Conservation (phyloP, 352 stramenopile genomes). For the Aphanomyces cochlioides region DNA sequence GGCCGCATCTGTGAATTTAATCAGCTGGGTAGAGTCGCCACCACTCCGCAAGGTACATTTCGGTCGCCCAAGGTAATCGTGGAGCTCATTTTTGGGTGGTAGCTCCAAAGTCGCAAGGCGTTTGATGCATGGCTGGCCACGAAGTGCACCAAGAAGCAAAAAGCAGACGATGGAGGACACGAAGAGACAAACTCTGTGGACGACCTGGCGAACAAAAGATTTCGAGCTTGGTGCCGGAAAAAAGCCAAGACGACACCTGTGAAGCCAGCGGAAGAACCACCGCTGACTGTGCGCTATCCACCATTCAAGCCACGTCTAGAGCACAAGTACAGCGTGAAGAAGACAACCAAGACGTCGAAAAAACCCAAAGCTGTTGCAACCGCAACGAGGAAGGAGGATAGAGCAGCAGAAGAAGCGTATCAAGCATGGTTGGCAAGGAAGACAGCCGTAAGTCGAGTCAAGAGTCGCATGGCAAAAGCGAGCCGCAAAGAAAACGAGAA, state of each 20-base stretch:
- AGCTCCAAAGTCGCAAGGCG: neutral
- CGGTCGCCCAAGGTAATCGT: neutral
- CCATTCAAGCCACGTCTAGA: constrained; percentile 2
- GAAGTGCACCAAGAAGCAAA: neutral
- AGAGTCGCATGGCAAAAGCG: neutral
- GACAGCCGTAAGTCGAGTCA: neutral
- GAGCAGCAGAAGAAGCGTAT: neutral
- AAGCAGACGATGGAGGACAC: neutral
- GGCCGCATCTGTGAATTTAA: no score
- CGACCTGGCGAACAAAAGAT: neutral
- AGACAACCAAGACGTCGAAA: neutral
- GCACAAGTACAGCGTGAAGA: neutral
- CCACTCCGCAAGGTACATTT: no score
- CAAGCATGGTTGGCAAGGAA: neutral
- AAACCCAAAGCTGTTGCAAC: neutral
- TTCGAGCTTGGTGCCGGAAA: neutral
- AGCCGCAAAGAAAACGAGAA: neutral
- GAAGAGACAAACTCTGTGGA: neutral
- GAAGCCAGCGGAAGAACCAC: neutral
- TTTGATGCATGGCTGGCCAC: neutral
- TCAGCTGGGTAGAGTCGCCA: no score
- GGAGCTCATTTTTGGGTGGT: neutral
- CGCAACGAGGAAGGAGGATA: neutral
- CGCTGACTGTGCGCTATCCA: neutral
- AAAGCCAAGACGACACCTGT: neutral